These are phyloP conservation scores for Penicillium griseofulvum DNA, from an alignment of 2,329 filamentous ascomycete species.

Conservation along the genomic window DNA sequence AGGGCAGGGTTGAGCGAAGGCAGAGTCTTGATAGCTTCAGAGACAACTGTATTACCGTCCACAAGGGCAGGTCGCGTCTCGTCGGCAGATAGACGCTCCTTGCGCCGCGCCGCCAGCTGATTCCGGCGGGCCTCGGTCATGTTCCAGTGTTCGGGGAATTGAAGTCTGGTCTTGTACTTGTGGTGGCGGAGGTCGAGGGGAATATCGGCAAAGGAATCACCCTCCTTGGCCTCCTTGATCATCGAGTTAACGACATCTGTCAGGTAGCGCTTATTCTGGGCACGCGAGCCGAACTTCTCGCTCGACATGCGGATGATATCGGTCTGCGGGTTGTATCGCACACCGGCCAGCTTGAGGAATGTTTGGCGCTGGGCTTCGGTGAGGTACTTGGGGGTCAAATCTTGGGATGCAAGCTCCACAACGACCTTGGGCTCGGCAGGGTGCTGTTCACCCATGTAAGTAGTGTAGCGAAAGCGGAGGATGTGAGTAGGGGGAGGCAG, in stretches of 20 bases:
- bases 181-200: conserved; percentile 88
- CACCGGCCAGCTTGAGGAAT: conserved; percentile 80
- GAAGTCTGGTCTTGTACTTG: conserved; percentile 62
- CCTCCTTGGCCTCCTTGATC: conserved; percentile 72
- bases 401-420: conserved; percentile 75
- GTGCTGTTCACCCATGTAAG: conserved; percentile 91
- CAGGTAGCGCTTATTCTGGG: conserved; percentile 96
- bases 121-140: conserved; percentile 67
- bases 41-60: conserved; percentile 44
- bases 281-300: conserved; percentile 82
- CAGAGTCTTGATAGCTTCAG: conserved; percentile 31
- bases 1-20: conserved; percentile 35
- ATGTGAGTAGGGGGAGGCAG: conserved; percentile 64
- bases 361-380: conserved; percentile 69
- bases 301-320: conserved; percentile 84
- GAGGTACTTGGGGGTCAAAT: conserved; percentile 62
- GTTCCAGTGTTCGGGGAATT: conserved; percentile 80
- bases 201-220: conserved; percentile 82
- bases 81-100: conserved; percentile 55
- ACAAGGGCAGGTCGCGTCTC: conserved; percentile 58
- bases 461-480: conserved; percentile 93
- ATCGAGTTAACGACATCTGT: conserved; percentile 73
- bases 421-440: conserved; percentile 92
- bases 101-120: conserved; percentile 63
- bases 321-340: conserved; percentile 81